Evolutionary conservation across 306 rosid genomes (phyloP).

Genomic region (Glycine latifolia): DNA sequence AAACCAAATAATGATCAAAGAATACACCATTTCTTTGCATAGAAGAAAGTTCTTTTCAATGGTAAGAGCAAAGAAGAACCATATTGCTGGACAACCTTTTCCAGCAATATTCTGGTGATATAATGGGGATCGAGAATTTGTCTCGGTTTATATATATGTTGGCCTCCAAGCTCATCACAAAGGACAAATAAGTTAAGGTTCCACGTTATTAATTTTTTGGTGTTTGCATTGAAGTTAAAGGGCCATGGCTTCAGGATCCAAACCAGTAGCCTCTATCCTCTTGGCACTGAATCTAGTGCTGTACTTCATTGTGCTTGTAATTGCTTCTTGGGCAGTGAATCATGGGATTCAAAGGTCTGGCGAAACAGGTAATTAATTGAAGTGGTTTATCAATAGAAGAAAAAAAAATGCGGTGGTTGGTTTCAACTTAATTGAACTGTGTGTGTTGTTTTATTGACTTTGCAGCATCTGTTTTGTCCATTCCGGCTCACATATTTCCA

Average conservation of each 20-base stretch:
- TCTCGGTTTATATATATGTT: slow-evolving; percentile 25
- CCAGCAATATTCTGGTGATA: too few species aligned
- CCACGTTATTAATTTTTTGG: background rate
- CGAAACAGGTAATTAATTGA: slow-evolving; percentile 64
- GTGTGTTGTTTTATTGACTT: background rate
- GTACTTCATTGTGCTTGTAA: slow-evolving; percentile 67
- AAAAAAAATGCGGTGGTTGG: too few species aligned
- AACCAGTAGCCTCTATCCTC: slow-evolving; percentile 67
- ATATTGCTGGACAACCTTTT: slow-evolving; percentile 27
- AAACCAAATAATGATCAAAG: slow-evolving; percentile 57
- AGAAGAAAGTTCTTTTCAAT: slow-evolving; percentile 53
- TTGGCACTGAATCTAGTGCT: slow-evolving; percentile 68
- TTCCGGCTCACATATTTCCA: slow-evolving; percentile 77
- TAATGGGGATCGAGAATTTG: background rate
- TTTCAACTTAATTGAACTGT: background rate
- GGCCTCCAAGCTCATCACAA: background rate
- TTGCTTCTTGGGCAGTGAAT: slow-evolving; percentile 88
- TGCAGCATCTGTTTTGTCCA: slow-evolving; percentile 74
- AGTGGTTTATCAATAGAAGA: background rate
- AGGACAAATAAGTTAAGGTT: background rate
- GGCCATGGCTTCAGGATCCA: slow-evolving; percentile 75
- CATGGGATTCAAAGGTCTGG: slow-evolving; percentile 75
- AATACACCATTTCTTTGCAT: slow-evolving; percentile 61
- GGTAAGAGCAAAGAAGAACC: slow-evolving; percentile 51
- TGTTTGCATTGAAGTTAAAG: slow-evolving; percentile 27